phyloP scores from a whole-genome alignment of 345 rosid genomes.

The Eucalyptus melliodora region DNA sequence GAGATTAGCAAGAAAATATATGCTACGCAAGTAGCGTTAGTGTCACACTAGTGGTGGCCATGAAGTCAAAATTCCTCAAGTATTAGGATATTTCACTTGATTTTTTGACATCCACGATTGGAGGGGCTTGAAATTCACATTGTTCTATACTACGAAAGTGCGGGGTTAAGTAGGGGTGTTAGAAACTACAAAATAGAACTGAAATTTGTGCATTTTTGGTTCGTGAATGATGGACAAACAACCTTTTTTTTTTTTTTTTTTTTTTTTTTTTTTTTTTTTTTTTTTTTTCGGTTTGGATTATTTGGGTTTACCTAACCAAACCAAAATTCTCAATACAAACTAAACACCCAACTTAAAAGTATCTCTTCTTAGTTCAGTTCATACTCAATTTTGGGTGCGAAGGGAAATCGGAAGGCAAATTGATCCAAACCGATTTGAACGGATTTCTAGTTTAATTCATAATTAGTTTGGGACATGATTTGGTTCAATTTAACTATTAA shows the following conservation, averaged over 20 bases:
- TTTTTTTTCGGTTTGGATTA: too few species aligned
- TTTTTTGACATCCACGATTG: background rate
- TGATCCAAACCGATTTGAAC: too few species aligned
- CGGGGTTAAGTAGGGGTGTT: background rate
- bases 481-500: too few species aligned
- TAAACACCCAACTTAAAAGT: too few species aligned
- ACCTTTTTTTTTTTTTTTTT: rapidly evolving
- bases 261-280: rapidly evolving
- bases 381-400: too few species aligned
- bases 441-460: too few species aligned
- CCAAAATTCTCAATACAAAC: too few species aligned
- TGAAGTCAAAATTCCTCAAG: background rate
- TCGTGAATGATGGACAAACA: too few species aligned
- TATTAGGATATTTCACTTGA: background rate
- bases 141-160: background rate
- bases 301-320: rapidly evolving
- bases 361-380: too few species aligned
- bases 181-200: too few species aligned
- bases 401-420: too few species aligned
- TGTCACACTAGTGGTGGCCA: background rate
- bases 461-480: too few species aligned
- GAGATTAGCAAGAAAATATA: background rate
- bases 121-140: background rate
- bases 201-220: rapidly evolving
- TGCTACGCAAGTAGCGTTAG: background rate